Conservation (phyloP, 2,329 filamentous ascomycete genomes). For the Corinectria fuckeliana region DNA sequence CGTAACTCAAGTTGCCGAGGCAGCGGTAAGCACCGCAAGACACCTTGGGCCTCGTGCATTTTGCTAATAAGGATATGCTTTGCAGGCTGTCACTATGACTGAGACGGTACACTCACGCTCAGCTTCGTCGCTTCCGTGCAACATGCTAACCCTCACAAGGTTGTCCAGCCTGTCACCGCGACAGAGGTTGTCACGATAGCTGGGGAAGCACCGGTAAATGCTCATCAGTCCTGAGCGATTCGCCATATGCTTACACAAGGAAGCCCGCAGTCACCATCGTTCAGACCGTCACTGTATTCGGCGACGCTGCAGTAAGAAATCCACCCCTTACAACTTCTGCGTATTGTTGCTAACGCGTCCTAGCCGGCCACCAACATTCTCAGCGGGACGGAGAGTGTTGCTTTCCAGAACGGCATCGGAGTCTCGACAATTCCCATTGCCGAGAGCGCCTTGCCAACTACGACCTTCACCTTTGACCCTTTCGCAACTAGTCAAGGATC, state of each 20-base stretch:
- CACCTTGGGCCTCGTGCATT: no score
- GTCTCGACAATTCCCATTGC: conserved; percentile 42
- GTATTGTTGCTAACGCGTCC: not conserved
- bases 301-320: conserved; percentile 18
- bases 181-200: conserved; percentile 21
- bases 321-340: not conserved
- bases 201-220: conserved; percentile 29
- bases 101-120: conserved; percentile 9
- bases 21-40: conserved; percentile 18
- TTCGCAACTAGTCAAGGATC: conserved; percentile 6
- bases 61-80: conserved; percentile 2
- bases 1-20: conserved; percentile 28
- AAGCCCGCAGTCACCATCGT: conserved; percentile 16
- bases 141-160: conserved; percentile 2
- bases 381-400: not conserved
- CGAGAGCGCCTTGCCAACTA: conserved; percentile 36
- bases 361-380: not conserved
- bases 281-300: conserved; percentile 17
- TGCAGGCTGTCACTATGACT: conserved; percentile 26
- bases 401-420: conserved; percentile 34
- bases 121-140: not conserved
- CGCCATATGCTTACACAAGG: not conserved
- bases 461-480: conserved; percentile 35
- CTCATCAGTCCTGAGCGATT: not conserved
- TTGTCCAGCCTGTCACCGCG: conserved; percentile 15